These are phyloP conservation scores for Sporisorium exsertum DNA, from an alignment of 1,284 basidiomycete species.

Conservation along the genomic window DNA sequence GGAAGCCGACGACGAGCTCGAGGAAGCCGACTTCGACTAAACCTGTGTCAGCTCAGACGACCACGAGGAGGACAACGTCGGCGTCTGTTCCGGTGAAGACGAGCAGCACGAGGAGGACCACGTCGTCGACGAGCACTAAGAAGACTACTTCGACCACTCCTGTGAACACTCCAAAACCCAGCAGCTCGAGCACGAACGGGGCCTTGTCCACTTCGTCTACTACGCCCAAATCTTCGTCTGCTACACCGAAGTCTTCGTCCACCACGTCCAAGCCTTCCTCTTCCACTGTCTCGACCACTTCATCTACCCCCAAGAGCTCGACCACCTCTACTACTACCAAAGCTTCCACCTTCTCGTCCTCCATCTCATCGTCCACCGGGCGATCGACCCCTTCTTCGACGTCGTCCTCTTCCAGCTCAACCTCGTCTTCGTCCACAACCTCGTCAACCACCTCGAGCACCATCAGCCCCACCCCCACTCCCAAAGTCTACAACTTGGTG, in stretches of 20 bases:
- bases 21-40: neutral
- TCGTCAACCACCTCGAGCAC: constrained; percentile 23
- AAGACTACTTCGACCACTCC: constrained; percentile 4
- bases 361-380: constrained; percentile 5
- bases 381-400: neutral
- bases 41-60: no score
- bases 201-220: constrained; percentile 9
- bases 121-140: constrained; percentile 4
- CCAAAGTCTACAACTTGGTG: constrained; percentile 42
- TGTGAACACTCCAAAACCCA: constrained; percentile 13
- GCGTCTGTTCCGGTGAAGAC: no score
- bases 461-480: constrained; percentile 23
- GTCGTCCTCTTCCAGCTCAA: constrained; percentile 8
- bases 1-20: neutral
- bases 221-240: neutral
- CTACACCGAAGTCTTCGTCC: neutral
- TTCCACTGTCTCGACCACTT: constrained; percentile 5
- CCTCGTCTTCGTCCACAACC: constrained; percentile 5
- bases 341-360: constrained; percentile 5
- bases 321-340: constrained; percentile 5
- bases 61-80: neutral
- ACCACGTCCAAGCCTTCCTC: no score
- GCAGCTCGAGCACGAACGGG: constrained; percentile 20
- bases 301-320: neutral
- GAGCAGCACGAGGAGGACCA: neutral